These are phyloP conservation scores for Apiotrichum siamense DNA, from an alignment of 1,284 basidiomycete species.

Conservation along the genomic window DNA sequence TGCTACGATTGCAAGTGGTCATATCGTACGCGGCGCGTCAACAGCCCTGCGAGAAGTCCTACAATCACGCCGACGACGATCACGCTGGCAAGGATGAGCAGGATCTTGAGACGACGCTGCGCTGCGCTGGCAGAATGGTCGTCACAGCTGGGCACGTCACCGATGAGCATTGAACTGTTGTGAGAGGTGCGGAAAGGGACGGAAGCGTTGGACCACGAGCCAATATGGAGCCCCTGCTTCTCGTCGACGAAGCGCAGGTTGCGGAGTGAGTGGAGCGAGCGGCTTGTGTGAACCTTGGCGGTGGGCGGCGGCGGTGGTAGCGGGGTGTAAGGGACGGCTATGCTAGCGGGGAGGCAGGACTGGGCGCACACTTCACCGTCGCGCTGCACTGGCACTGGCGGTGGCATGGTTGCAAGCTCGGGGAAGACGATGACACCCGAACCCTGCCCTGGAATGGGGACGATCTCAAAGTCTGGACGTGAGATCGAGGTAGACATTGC, in stretches of 20 bases:
- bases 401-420: conserved; percentile 13
- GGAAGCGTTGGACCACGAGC: conserved; percentile 6
- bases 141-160: conserved; percentile 12
- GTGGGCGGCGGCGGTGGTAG: conserved; percentile 7
- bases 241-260: conserved; percentile 5
- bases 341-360: conserved; percentile 12
- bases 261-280: conserved; percentile 4
- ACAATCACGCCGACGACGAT: conserved; percentile 22
- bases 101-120: conserved; percentile 4
- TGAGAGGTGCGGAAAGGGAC: conserved; percentile 5
- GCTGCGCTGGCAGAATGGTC: background rate
- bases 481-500: conserved; percentile 7
- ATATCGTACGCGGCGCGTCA: conserved; percentile 7
- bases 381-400: conserved; percentile 5
- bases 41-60: conserved; percentile 26
- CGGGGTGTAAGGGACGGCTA: conserved; percentile 14
- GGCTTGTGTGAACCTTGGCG: background rate
- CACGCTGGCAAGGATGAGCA: conserved; percentile 8
- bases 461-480: background rate
- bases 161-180: conserved; percentile 2
- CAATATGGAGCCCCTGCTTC: conserved; percentile 4
- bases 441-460: conserved; percentile 1
- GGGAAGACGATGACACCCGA: conserved; percentile 23
- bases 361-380: conserved; percentile 18
- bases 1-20: too few species aligned